These are phyloP conservation scores for Ophiostoma piceae DNA, from an alignment of 2,329 filamentous ascomycete species.

Conservation along the genomic window DNA sequence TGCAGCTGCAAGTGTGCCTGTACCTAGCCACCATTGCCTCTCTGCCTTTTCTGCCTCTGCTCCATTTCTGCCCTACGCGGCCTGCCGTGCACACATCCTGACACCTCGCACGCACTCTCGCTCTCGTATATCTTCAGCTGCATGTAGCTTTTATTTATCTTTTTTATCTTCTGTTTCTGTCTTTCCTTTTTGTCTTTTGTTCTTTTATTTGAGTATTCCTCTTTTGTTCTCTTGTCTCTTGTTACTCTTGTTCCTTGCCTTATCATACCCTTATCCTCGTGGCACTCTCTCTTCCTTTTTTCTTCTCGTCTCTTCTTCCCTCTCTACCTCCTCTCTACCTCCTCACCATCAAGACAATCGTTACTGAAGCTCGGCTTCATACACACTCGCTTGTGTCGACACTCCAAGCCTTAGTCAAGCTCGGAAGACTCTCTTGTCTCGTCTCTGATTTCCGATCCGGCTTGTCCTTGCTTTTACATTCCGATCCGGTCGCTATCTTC, in stretches of 20 bases:
- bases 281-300: background rate
- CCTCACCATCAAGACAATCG: slow-evolving; percentile 11
- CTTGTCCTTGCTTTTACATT: background rate
- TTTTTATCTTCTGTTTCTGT: background rate
- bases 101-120: background rate
- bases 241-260: background rate
- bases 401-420: slow-evolving; percentile 1
- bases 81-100: slow-evolving; percentile 3
- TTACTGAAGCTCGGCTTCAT: slow-evolving; percentile 14
- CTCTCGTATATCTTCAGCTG: slow-evolving; percentile 1
- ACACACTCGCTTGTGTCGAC: slow-evolving; percentile 20
- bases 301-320: background rate
- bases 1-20: background rate
- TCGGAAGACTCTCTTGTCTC: background rate
- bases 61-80: background rate
- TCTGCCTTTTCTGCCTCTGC: too few relatives aligned
- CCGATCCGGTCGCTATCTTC: background rate
- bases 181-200: background rate
- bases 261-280: background rate
- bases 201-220: background rate
- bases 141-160: background rate
- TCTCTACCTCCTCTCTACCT: background rate
- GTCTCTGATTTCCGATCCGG: background rate
- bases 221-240: background rate
- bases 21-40: background rate